These are phyloP conservation scores for Talaromyces sp. DNA, from an alignment of 2,329 filamentous ascomycete species.

Conservation along the genomic window DNA sequence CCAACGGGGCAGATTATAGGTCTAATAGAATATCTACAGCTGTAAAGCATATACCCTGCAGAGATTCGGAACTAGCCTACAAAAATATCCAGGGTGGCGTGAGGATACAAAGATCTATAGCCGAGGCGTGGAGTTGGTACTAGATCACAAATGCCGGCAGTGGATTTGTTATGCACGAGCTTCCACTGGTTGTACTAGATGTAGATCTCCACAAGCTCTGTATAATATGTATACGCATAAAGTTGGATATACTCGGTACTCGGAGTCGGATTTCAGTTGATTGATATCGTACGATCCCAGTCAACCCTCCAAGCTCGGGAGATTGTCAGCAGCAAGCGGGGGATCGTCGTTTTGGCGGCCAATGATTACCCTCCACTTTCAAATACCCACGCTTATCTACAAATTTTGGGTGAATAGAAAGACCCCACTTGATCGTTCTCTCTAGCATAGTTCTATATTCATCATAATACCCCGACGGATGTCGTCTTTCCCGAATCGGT, in stretches of 20 bases:
- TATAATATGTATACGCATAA: neutral
- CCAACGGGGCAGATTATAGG: neutral
- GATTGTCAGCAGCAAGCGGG: constrained; percentile 1
- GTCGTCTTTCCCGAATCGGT: no score
- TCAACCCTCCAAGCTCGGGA: constrained; percentile 5
- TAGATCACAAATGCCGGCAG: neutral
- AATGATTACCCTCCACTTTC: neutral
- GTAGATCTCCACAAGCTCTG: no score
- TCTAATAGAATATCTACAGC: neutral
- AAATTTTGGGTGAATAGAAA: no score
- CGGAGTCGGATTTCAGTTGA: constrained; percentile 10
- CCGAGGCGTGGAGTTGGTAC: constrained; percentile 15
- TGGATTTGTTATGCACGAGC: neutral
- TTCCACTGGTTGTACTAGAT: neutral
- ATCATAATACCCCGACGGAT: no score
- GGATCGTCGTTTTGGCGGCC: constrained; percentile 5
- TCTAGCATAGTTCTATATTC: no score
- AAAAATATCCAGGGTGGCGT: constrained; percentile 4
- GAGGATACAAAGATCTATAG: constrained; percentile 4
- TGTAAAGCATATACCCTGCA: neutral
- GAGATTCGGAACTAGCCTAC: neutral
- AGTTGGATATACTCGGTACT: neutral
- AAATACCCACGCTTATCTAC: no score
- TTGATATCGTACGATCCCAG: constrained; percentile 19
- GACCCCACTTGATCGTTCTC: no score